A percentile compares a stretch with the other conserved stretches of the same genome.
Conservation (phyloP, 2,329 filamentous ascomycete genomes). For the Monilinia fructicola region DNA sequence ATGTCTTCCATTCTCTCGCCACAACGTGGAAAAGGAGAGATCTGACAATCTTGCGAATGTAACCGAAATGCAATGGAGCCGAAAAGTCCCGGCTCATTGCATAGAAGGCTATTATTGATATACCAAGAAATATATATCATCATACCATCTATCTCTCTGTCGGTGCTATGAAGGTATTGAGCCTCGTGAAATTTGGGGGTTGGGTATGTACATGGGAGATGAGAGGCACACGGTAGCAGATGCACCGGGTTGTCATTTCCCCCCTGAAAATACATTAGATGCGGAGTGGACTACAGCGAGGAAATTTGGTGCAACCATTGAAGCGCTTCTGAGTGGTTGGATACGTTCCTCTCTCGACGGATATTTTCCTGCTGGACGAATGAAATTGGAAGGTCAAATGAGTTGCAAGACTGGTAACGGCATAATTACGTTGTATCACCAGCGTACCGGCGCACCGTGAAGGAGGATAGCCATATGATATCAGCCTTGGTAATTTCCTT, state of each 20-base stretch:
- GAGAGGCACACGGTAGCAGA: not conserved
- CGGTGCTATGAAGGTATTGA: not conserved
- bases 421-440: constrained; percentile 9
- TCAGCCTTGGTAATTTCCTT: constrained; percentile 4
- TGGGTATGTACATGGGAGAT: not conserved
- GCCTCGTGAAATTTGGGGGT: constrained; percentile 5
- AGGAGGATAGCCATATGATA: constrained; percentile 8
- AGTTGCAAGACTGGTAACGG: not conserved
- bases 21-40: not conserved
- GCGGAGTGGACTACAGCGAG: not conserved
- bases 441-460: not conserved
- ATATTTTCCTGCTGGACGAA: not conserved
- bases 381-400: not conserved
- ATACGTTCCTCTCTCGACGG: not conserved
- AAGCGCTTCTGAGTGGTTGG: not conserved
- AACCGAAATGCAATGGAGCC: not conserved
- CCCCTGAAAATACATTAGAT: not conserved
- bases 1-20: not conserved
- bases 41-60: not conserved
- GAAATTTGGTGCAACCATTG: not conserved
- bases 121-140: not conserved
- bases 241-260: not conserved
- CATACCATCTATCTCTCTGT: not conserved
- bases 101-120: constrained; percentile 12
- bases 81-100: constrained; percentile 3